A percentile compares a stretch with the other conserved stretches of the same genome.
Evolutionary conservation across 345 rosid species (phyloP).

Genomic region (Gossypium sturtianum): DNA sequence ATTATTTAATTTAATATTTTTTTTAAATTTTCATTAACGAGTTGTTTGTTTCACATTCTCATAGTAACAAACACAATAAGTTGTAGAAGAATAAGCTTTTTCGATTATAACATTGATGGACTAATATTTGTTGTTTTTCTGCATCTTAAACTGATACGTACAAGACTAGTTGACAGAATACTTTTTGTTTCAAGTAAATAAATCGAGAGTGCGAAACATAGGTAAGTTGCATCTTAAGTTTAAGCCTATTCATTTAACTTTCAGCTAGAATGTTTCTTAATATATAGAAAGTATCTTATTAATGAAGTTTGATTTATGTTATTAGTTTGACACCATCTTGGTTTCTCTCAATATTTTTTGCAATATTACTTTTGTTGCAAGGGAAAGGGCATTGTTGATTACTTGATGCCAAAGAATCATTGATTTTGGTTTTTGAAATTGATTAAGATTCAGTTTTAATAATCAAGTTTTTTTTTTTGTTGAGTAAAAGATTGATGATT

Average conservation of each 20-base stretch:
- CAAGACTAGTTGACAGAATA: not conserved
- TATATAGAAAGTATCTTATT: not conserved
- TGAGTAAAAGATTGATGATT: too few species aligned
- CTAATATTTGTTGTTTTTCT: not conserved
- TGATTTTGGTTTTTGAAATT: too few species aligned
- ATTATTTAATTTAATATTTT: not conserved
- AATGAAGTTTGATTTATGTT: not conserved
- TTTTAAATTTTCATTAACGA: conserved; percentile 3
- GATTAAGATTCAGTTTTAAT: too few species aligned
- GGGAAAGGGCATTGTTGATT: not conserved
- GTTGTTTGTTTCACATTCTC: not conserved
- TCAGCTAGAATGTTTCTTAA: not conserved
- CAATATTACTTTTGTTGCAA: not conserved
- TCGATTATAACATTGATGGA: not conserved
- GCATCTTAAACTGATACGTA: not conserved
- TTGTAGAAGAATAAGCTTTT: not conserved
- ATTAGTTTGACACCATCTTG: not conserved
- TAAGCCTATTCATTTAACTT: not conserved
- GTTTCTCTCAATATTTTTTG: not conserved
- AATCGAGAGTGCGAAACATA: conserved; percentile 35
- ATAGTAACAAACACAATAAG: not conserved
- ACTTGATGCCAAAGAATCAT: not conserved
- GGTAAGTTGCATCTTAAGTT: conserved; percentile 27
- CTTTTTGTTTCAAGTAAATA: conserved; percentile 38
- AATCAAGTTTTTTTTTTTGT: too few species aligned